Evolutionary conservation across 2,329 filamentous ascomycete species (phyloP).

Genomic region (Trematosphaeria pertusa): DNA sequence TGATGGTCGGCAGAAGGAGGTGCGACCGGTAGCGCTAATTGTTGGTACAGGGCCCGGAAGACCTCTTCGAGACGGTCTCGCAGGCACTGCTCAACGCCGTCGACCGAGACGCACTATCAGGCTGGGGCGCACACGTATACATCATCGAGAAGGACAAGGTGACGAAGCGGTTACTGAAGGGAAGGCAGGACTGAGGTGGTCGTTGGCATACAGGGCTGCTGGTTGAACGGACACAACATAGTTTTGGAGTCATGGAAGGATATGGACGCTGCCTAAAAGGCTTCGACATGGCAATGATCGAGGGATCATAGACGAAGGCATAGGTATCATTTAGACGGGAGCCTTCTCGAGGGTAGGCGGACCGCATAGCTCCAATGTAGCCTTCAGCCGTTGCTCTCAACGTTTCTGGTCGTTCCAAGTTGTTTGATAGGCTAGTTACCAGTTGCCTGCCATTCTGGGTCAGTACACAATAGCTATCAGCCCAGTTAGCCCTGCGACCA

Average conservation of each 20-base stretch:
- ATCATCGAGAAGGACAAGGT: constrained; percentile 99
- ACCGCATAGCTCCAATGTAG: constrained; percentile 14
- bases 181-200: constrained; percentile 76
- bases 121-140: constrained; percentile 98
- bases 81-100: constrained; percentile 95
- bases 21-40: constrained; percentile 12
- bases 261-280: no score
- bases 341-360: constrained; percentile 2
- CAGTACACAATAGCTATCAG: no score
- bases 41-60: constrained; percentile 74
- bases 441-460: no score
- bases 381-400: constrained; percentile 1
- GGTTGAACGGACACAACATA: no score
- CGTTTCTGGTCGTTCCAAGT: no score
- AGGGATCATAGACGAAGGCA: constrained; percentile 16
- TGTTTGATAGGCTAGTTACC: no score
- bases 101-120: constrained; percentile 93
- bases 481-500: no score
- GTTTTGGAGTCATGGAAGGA: no score
- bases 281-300: no score
- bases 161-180: constrained; percentile 97
- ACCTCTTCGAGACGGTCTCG: constrained; percentile 97
- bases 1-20: not conserved
- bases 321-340: constrained; percentile 20
- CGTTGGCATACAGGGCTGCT: constrained; percentile 16